phyloP scores from a whole-genome alignment of 177 flowering plant genomes.

The Vitis hybrid region DNA sequence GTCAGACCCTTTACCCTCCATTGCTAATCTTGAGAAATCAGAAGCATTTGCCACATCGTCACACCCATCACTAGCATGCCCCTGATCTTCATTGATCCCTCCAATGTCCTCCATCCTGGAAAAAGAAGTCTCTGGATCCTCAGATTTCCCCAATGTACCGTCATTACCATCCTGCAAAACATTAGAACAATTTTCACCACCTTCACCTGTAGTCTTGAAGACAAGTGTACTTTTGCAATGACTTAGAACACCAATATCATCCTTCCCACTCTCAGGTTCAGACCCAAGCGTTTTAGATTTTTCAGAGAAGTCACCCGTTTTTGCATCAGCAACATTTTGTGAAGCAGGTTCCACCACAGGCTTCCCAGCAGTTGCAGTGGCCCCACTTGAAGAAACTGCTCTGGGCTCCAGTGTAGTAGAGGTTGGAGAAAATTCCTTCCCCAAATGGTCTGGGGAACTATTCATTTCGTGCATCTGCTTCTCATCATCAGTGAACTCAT shows the following conservation, averaged over 20 bases:
- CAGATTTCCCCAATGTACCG: constrained; percentile 15
- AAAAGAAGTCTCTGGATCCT: constrained; percentile 22
- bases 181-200: constrained; percentile 20
- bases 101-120: constrained; percentile 30
- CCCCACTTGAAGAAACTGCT: constrained; percentile 17
- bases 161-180: constrained; percentile 22
- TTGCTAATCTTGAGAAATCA: constrained; percentile 23
- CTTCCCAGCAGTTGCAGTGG: constrained; percentile 22
- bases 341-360: constrained; percentile 15
- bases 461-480: constrained; percentile 22
- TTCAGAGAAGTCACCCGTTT: constrained; percentile 15
- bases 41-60: constrained; percentile 21
- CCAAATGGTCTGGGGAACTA: constrained; percentile 10
- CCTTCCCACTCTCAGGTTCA: constrained; percentile 23
- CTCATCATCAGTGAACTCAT: constrained; percentile 23
- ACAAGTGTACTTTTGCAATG: constrained; percentile 15
- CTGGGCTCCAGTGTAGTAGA: constrained; percentile 18
- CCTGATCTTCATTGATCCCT: constrained; percentile 20
- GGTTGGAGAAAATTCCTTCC: constrained; percentile 1
- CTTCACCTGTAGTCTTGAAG: constrained; percentile 19
- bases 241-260: constrained; percentile 9
- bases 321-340: constrained; percentile 20
- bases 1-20: constrained; percentile 21
- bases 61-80: constrained; percentile 22
- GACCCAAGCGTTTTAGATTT: constrained; percentile 12